Evolutionary conservation across 768 basidiomycete species (phyloP).

Genomic region (Lentinula aciculospora): DNA sequence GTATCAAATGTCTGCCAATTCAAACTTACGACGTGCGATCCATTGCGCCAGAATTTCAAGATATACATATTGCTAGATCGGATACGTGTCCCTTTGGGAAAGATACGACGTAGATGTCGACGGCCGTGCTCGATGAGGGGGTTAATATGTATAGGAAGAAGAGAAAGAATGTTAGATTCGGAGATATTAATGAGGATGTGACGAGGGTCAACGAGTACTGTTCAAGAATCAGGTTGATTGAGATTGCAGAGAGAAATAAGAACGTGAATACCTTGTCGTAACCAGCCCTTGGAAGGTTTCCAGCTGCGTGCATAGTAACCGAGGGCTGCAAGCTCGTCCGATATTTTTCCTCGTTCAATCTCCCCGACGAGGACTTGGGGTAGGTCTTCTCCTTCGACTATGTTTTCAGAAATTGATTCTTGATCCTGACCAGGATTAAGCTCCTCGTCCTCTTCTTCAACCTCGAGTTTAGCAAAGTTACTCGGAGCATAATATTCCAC

Average conservation of each 20-base stretch:
- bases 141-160: constrained; percentile 27
- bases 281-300: constrained; percentile 53
- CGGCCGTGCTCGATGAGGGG: constrained; percentile 37
- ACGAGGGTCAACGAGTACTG: constrained; percentile 34
- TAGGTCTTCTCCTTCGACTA: background rate
- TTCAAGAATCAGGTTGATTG: background rate
- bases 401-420: background rate
- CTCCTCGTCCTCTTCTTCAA: constrained; percentile 19
- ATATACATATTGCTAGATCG: constrained; percentile 50
- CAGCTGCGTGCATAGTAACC: constrained; percentile 60
- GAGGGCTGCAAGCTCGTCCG: constrained; percentile 45
- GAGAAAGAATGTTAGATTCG: constrained; percentile 38
- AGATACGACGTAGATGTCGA: constrained; percentile 47
- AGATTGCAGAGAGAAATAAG: background rate
- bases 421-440: constrained; percentile 12
- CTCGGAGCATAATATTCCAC: constrained; percentile 49
- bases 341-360: constrained; percentile 28
- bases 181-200: constrained; percentile 59
- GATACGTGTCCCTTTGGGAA: constrained; percentile 52
- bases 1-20: constrained; percentile 62
- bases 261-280: constrained; percentile 34
- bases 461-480: constrained; percentile 9
- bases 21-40: constrained; percentile 51
- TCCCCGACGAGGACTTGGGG: constrained; percentile 1
- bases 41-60: constrained; percentile 46